Evolutionary conservation across 2,329 filamentous ascomycete species (phyloP), one percentile per base, ranked within the genome.

Genomic region (Sclerotinia sclerotiorum): DNA sequence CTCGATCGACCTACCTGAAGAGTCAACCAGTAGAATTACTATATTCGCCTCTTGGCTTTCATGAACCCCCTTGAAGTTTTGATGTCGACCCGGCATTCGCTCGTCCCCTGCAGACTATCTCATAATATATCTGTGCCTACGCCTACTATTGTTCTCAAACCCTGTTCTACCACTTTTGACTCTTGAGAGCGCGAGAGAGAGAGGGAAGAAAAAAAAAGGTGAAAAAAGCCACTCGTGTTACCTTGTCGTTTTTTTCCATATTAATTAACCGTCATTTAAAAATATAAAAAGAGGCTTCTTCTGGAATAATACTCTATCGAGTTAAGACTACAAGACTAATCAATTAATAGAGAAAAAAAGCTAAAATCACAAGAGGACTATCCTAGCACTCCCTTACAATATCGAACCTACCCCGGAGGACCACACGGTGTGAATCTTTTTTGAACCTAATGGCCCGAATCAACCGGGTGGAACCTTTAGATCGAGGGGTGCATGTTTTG

Each of bases 401-500:
- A 63, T 63, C 60, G 42, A 63, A 56, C 58, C 61, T 68, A 72
- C 71, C 71, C 69, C 68, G 64, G 58, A 68, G 65, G 65, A 49
- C 54, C 66, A 67, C 63, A 67, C 65, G 54, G 42, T 48, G 39
- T 48, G 39, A 55, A 55, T 61, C 48, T 57, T 62, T 62, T 48
- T 62, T 51, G 39, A 64, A 63, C 58, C 69, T 68, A 65, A 57
- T 69, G 67, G 68, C 51, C 71, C 71, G 70, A 74, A 74, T 65
- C 49, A 68, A 72, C 71, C 72, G 70, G 72, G 73, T 73, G 72
- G 67, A 69, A 68, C 67, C 44, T 60, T 54, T 55, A 72, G 69
- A 74, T 74, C 73, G 73, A 74, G 72, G 70, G 73, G 70, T 72
- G 70, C 70, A 54, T 39, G 61, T 29, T 57, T 57, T 57, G 57